phyloP scores from a whole-genome alignment of 2,329 filamentous ascomycete genomes.

The Venturia asperata region DNA sequence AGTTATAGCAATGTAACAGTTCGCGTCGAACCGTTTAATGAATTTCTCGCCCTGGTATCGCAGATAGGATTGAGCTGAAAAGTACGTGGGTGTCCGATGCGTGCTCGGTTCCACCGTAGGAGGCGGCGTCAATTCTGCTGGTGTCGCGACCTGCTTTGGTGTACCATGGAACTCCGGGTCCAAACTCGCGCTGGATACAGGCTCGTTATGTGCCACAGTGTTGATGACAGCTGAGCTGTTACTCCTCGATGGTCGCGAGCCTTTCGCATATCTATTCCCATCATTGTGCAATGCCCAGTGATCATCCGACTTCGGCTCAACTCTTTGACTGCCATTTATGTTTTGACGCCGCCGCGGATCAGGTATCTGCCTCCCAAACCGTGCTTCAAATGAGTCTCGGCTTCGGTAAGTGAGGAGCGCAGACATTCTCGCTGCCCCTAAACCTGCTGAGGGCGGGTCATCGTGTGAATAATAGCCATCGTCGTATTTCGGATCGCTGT shows the following conservation, averaged over 20 bases:
- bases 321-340: conserved; percentile 60
- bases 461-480: conserved; percentile 71
- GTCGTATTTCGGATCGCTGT: conserved; percentile 96
- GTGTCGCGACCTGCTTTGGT: conserved; percentile 27
- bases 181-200: conserved; percentile 23
- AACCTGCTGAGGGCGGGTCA: conserved; percentile 67
- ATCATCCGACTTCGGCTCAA: conserved; percentile 34
- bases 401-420: conserved; percentile 93
- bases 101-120: conserved; percentile 29
- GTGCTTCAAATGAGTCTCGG: conserved; percentile 91
- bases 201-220: conserved; percentile 18
- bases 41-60: conserved; percentile 96
- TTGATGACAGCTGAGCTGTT: conserved; percentile 25
- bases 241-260: conserved; percentile 36
- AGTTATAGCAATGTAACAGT: conserved; percentile 98
- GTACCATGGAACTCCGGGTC: conserved; percentile 43
- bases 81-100: conserved; percentile 61
- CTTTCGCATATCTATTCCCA: conserved; percentile 42
- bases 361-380: conserved; percentile 88
- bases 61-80: conserved; percentile 94
- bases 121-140: conserved; percentile 23
- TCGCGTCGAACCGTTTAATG: conserved; percentile 92
- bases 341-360: conserved; percentile 77
- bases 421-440: conserved; percentile 94
- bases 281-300: conserved; percentile 49